Base-by-base conservation (phyloP, 805 yeast species). In the Kazachstania taianensis region DNA sequence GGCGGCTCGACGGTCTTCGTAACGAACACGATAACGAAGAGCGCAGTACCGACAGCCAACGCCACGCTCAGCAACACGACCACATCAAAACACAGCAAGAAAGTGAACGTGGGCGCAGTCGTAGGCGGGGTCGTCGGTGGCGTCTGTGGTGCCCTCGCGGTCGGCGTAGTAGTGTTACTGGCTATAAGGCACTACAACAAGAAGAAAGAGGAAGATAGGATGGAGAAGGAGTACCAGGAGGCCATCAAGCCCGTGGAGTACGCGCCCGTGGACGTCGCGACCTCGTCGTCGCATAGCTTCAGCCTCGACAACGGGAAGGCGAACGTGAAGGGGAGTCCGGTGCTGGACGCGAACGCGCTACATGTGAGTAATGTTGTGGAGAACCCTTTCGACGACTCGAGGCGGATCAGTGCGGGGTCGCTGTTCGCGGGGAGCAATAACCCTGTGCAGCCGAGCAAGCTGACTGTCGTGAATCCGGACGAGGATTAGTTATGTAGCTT, bases 401-500 rank as follows among this genome's bases (percentile, higher is more conserved):
- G 94, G 51, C 67, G 95, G 44, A 67, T 83, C 42, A 76, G 86
- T 49, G 89, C 82, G 49, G 95, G 95, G 4, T 77, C 89, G 2
- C 65, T 87, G 36, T 87, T 94, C 8, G 94, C 92, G 8, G 94
- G 85, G 55, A 94, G 81, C 42, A 75, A 83, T 4, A 92, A 36
- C 9, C 79, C 33, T 67, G 86, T 52, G n/a, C 41, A 37, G 13
- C 50, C 40, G 7, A 84, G 84, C 62, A 76, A 83, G 14, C 65
- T 87, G 32, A 78, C 85, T 41, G 94, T 87, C 9, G 87, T 94
- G 23, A 87, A 87, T 51, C 95, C 96, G 1, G 94, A 84, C 55
- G 77, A 70, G 44, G 46, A 12, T 26, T n/a, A n/a, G n/a, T n/a
- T n/a, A n/a, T n/a, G n/a, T n/a, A n/a, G n/a, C n/a, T n/a, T n/a